Conservation (phyloP, 441 rosid genomes). For the Pelargonium australe region DNA sequence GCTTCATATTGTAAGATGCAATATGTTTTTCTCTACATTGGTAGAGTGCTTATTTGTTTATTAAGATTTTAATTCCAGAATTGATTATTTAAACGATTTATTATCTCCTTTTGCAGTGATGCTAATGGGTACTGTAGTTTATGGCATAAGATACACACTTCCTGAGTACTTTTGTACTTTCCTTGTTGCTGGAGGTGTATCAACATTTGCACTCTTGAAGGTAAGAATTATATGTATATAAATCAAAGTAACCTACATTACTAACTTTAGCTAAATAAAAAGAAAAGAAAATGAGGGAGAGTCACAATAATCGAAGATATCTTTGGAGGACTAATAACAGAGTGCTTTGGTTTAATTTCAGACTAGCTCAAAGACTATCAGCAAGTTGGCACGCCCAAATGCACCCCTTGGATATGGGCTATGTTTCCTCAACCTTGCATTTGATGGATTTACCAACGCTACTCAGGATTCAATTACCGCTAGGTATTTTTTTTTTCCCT, state of each 20-base stretch:
- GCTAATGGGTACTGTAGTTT: slow-evolving; percentile 82
- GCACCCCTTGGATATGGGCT: slow-evolving; percentile 90
- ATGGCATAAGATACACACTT: slow-evolving; percentile 73
- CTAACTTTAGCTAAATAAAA: too few relatives aligned
- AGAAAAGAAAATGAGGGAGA: neutral
- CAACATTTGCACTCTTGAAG: slow-evolving; percentile 77
- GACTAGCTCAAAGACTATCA: slow-evolving; percentile 88
- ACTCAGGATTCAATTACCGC: slow-evolving; percentile 81
- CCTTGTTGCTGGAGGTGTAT: slow-evolving; percentile 95
- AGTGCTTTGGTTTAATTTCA: slow-evolving; percentile 24
- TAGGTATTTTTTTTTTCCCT: slow-evolving; percentile 35
- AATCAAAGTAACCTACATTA: neutral
- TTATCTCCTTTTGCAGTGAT: slow-evolving; percentile 50
- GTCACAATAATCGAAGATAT: neutral
- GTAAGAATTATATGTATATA: slow-evolving; percentile 28
- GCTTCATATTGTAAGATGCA: neutral
- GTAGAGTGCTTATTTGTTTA: neutral
- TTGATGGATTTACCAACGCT: slow-evolving; percentile 96
- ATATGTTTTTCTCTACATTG: neutral
- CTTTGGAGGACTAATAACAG: neutral
- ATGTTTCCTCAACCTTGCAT: slow-evolving; percentile 84
- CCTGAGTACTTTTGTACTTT: slow-evolving; percentile 74
- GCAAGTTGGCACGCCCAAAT: slow-evolving; percentile 90
- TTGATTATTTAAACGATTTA: slow-evolving; percentile 12
- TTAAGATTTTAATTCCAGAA: neutral